A percentile compares a stretch with the other conserved stretches of the same genome.
These are phyloP conservation scores for Aquilaria agallochum DNA, from an alignment of 441 rosid genomes.

Conservation along the genomic window DNA sequence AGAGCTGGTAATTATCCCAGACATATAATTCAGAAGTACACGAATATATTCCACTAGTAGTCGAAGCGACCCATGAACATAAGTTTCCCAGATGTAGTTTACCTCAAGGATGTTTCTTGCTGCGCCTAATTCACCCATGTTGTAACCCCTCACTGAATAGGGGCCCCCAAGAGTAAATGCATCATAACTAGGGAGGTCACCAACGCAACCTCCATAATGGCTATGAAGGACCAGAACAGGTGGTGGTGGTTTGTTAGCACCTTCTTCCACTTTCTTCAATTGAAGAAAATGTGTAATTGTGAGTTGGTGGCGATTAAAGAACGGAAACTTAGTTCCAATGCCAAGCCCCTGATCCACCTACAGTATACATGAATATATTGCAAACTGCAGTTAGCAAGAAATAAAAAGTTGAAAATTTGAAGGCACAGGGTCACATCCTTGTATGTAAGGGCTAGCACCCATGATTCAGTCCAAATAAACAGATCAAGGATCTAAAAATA, in stretches of 20 bases:
- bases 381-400: conserved; percentile 6
- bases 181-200: conserved; percentile 96
- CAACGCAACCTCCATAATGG: conserved; percentile 95
- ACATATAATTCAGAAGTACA: background rate
- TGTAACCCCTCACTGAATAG: conserved; percentile 95
- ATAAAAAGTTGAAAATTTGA: background rate
- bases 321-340: conserved; percentile 87
- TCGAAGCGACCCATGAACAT: background rate
- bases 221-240: conserved; percentile 93
- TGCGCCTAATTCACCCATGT: conserved; percentile 98
- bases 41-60: background rate
- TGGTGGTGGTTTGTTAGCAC: conserved; percentile 73
- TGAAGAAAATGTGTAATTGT: conserved; percentile 78
- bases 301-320: conserved; percentile 92
- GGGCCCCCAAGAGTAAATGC: conserved; percentile 98
- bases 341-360: conserved; percentile 99
- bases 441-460: too few relatives aligned
- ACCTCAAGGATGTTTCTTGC: conserved; percentile 96
- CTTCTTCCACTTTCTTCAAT: conserved; percentile 83
- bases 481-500: background rate
- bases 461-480: background rate
- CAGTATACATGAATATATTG: conserved; percentile 13
- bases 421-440: too few relatives aligned
- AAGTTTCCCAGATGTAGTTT: conserved; percentile 16
- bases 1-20: too few relatives aligned